Evolutionary conservation across 2,329 filamentous ascomycete genomes (phyloP).

Genomic region (Pseudogymnoascus sp.): DNA sequence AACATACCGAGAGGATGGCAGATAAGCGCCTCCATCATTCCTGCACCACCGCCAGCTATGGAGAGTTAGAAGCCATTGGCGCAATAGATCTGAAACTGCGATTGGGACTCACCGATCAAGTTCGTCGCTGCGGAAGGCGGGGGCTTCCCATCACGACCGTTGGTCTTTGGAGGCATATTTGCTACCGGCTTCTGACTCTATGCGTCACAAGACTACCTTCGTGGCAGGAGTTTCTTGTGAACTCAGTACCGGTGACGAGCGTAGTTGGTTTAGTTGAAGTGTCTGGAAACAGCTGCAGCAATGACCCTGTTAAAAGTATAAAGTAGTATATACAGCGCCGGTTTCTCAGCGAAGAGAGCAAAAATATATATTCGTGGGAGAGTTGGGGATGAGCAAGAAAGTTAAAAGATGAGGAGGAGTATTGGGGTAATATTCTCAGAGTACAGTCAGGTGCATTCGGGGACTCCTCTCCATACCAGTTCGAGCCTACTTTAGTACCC

Average conservation of each 20-base stretch:
- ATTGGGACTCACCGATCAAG: slow-evolving; percentile 64
- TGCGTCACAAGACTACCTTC: slow-evolving; percentile 4
- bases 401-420: slow-evolving; percentile 1
- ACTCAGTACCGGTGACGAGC: neutral
- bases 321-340: slow-evolving; percentile 8
- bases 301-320: neutral
- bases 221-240: neutral
- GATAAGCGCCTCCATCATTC: slow-evolving; percentile 97
- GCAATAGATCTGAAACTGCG: slow-evolving; percentile 12
- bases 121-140: slow-evolving; percentile 83
- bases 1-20: slow-evolving; percentile 84
- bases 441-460: slow-evolving; percentile 2
- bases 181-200: neutral
- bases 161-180: slow-evolving; percentile 55
- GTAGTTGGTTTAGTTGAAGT: neutral
- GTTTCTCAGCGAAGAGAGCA: slow-evolving; percentile 5
- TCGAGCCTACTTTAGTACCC: neutral
- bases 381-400: slow-evolving; percentile 9
- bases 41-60: slow-evolving; percentile 86
- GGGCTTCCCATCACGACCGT: slow-evolving; percentile 58
- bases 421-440: slow-evolving; percentile 10
- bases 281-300: neutral
- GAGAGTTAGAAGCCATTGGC: slow-evolving; percentile 12
- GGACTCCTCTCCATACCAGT: neutral
- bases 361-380: neutral